Evolutionary conservation across 2,329 filamentous ascomycete species (phyloP), one percentile per base, ranked within the genome.

Genomic region (Trematosphaeria pertusa): DNA sequence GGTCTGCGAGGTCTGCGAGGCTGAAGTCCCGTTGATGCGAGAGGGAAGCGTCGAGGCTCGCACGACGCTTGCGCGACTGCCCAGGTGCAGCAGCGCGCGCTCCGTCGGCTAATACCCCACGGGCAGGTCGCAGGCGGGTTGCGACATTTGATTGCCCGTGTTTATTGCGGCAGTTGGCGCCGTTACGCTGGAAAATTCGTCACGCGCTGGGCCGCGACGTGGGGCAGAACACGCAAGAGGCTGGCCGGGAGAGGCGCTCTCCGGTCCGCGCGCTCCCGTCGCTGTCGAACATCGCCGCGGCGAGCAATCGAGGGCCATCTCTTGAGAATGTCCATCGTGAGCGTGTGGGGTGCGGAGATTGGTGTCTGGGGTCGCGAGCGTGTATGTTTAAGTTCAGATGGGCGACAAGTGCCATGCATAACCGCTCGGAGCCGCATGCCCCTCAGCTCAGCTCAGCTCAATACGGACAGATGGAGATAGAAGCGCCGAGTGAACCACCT

Each of bases 41-140:
- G 14, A 14, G 6, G 30, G 6, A 12, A 36, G 22, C 24, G 24
- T 11, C 31, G 31, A n/a, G 14, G 28, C 28, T 32, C 28, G 21
- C 6, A 22, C n/a, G 33, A 37, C 12, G 24, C n/a, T 14, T 6
- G 8, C 34, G 8, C 18, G 34, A 21, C 10, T 20, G 20, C 22
- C n/a, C 14, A 14, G 40, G 45, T 43, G 43, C 24, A 50, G 43
- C 2, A 44, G 36, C 24, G 37, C 39, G 39, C 22, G 36, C 35
- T 8, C 15, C 11, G 37, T 34, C 52, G 55, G 52, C 52, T 58
- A 58, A 54, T 53, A 56, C 50, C 52, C 48, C 47, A 52, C 45
- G 37, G 48, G 40, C 49, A 52, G 46, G 51, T 48, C 39, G 44
- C 30, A 46, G 37, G n/a, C 14, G 5, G 19, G 32, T 30, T n/a